phyloP scores from a whole-genome alignment of 148 eudicot genomes.

The Pharnaceum exiguum region DNA sequence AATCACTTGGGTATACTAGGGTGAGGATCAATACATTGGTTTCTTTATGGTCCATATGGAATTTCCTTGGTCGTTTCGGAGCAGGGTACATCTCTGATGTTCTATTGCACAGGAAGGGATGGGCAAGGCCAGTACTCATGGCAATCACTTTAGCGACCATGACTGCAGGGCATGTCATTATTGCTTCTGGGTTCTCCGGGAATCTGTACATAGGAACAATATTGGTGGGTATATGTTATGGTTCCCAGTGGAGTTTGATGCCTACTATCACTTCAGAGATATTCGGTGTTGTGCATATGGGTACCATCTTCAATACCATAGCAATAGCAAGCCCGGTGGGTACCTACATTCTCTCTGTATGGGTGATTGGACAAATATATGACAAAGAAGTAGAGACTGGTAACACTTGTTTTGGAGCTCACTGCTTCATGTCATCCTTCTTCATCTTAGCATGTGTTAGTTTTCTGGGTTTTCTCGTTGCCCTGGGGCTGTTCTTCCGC shows the following conservation, averaged over 20 bases:
- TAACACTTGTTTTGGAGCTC: conserved; percentile 56
- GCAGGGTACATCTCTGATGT: conserved; percentile 80
- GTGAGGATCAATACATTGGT: conserved; percentile 55
- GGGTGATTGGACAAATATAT: conserved; percentile 72
- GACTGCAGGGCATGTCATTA: conserved; percentile 59
- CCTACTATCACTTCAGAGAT: conserved; percentile 81
- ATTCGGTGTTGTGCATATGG: conserved; percentile 77
- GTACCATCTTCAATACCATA: conserved; percentile 84
- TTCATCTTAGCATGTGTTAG: conserved; percentile 56
- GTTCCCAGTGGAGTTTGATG: conserved; percentile 89
- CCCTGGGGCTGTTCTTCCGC: conserved; percentile 50
- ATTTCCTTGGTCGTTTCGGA: conserved; percentile 89
- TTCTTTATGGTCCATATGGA: conserved; percentile 92
- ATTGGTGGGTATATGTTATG: conserved; percentile 82
- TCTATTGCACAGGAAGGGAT: conserved; percentile 48
- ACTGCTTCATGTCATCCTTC: conserved; percentile 75
- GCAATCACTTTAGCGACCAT: conserved; percentile 57
- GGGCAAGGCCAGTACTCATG: conserved; percentile 68
- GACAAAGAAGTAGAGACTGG: conserved; percentile 55
- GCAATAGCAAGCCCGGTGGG: conserved; percentile 81
- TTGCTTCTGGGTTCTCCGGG: conserved; percentile 75
- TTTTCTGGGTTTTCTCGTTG: conserved; percentile 48
- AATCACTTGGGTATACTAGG: conserved; percentile 61
- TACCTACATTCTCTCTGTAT: conserved; percentile 65
- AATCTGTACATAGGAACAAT: conserved; percentile 76